Evolutionary conservation across 768 basidiomycete genomes (phyloP).

Genomic region (Cystofilobasidium capitatum): DNA sequence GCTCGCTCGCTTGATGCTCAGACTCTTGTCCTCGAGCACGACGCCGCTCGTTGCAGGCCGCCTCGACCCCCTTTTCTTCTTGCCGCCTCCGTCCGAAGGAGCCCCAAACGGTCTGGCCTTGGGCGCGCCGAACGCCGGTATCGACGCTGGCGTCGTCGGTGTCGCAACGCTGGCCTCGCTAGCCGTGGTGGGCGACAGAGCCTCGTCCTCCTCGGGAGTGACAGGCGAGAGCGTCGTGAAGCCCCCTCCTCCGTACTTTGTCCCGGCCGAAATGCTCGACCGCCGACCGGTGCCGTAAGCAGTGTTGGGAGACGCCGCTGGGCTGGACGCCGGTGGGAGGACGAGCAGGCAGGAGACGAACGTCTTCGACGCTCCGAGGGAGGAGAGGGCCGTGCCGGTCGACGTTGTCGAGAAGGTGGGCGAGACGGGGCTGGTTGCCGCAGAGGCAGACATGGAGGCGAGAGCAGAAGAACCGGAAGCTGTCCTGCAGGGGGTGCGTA

Average conservation of each 20-base stretch:
- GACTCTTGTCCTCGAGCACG: conserved; percentile 7
- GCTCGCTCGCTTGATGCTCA: background rate
- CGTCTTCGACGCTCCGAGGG: background rate
- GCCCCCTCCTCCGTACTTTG: background rate
- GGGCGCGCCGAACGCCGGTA: background rate
- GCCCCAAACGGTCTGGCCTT: background rate
- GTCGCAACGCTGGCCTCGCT: background rate
- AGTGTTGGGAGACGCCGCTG: background rate
- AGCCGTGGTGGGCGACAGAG: background rate
- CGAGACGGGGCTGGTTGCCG: background rate
- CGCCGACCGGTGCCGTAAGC: background rate
- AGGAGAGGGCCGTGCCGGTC: background rate
- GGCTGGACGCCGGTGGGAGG: background rate
- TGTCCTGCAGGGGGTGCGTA: no score
- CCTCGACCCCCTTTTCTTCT: background rate
- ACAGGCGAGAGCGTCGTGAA: background rate
- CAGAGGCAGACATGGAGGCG: background rate
- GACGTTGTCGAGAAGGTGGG: background rate
- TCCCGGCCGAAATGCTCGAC: conserved; percentile 3
- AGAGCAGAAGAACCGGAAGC: no score
- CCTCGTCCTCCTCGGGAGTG: background rate
- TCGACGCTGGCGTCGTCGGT: background rate
- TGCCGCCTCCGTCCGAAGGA: background rate
- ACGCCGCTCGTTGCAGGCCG: conserved; percentile 4
- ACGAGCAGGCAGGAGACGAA: background rate